Evolutionary conservation across 2,329 filamentous ascomycete genomes (phyloP).

Genomic region (Fusarium albidum): DNA sequence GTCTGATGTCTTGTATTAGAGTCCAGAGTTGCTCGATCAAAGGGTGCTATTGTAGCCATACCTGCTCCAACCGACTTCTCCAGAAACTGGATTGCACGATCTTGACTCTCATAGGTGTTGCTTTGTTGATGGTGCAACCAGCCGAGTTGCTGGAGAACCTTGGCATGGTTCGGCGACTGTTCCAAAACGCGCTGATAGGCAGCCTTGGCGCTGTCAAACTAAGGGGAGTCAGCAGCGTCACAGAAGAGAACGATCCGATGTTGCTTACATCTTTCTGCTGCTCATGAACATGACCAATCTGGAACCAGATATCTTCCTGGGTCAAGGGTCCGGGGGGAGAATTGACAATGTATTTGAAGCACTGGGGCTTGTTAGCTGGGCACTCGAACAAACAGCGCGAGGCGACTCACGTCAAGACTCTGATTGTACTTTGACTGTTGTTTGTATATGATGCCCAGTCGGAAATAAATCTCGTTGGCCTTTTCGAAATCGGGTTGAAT

Average conservation of each 20-base stretch:
- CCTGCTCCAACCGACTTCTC: conserved; percentile 95
- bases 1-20: conserved; percentile 61
- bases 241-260: not conserved
- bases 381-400: not conserved
- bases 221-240: conserved; percentile 46
- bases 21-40: not conserved
- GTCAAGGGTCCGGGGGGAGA: conserved; percentile 92
- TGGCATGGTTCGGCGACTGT: conserved; percentile 93
- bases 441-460: conserved; percentile 99
- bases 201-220: conserved; percentile 93
- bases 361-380: conserved; percentile 59
- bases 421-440: conserved; percentile 94
- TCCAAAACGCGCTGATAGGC: conserved; percentile 95
- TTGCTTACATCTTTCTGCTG: conserved; percentile 96
- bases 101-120: conserved; percentile 88
- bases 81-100: conserved; percentile 94
- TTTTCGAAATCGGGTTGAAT: conserved; percentile 99
- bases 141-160: conserved; percentile 96
- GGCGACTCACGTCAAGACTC: conserved; percentile 81
- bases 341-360: conserved; percentile 97
- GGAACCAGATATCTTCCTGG: conserved; percentile 99
- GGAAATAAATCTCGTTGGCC: conserved; percentile 98
- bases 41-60: conserved; percentile 53
- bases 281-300: conserved; percentile 98
- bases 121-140: conserved; percentile 98